These are phyloP conservation scores for Sisymbrium irio DNA, from an alignment of 345 rosid species.

Conservation along the genomic window DNA sequence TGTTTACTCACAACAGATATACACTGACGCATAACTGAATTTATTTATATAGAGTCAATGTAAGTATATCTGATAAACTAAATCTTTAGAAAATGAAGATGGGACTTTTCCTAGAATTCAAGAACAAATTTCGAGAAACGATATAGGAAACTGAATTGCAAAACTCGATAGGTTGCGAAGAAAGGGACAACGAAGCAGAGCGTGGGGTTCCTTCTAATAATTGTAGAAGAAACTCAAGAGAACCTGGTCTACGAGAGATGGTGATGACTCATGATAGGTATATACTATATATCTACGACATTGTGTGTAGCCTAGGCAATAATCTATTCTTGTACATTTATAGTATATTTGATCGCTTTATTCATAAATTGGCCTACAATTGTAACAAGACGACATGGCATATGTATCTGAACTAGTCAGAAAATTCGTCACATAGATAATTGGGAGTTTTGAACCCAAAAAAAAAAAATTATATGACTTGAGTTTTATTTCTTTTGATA, in stretches of 20 bases:
- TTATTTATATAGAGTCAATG: background rate
- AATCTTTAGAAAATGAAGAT: background rate
- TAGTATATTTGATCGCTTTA: background rate
- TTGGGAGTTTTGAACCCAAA: background rate
- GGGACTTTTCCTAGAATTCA: slow-evolving; percentile 22
- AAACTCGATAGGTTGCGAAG: slow-evolving; percentile 1
- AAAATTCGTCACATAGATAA: background rate
- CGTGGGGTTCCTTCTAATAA: slow-evolving; percentile 32
- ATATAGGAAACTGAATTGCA: slow-evolving; percentile 14
- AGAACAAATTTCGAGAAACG: slow-evolving; percentile 26
- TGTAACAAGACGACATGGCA: slow-evolving; percentile 4
- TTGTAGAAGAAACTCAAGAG: slow-evolving; percentile 28
- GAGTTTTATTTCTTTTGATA: background rate
- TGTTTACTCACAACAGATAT: background rate
- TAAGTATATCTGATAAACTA: background rate
- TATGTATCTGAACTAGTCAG: background rate
- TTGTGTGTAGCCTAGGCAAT: slow-evolving; percentile 20
- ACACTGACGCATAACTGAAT: background rate
- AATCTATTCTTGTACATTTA: slow-evolving; percentile 5
- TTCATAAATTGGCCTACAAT: background rate
- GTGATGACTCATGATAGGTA: slow-evolving; percentile 19
- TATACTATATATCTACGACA: slow-evolving; percentile 14
- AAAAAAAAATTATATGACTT: too few relatives aligned
- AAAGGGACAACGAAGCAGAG: slow-evolving; percentile 35
- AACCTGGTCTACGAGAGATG: slow-evolving; percentile 23